Percentiles rank a stretch among this genome's conserved stretches.
Evolutionary conservation across 768 basidiomycete species (phyloP).

Genomic region (Thelephora ganbajun): DNA sequence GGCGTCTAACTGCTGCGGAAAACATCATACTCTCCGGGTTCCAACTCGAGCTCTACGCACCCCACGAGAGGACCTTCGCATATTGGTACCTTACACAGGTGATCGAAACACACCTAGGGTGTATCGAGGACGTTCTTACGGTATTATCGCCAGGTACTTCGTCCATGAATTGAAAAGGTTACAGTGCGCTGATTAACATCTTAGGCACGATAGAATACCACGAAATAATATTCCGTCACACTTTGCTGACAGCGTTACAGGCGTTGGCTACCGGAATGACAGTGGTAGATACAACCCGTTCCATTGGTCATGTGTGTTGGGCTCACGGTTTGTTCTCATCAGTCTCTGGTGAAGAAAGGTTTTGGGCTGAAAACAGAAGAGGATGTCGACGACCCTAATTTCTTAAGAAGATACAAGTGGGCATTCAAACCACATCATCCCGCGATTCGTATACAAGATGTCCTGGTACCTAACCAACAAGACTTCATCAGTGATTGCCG

Average conservation of each 20-base stretch:
- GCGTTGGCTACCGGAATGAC: slow-evolving; percentile 39
- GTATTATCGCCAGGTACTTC: slow-evolving; percentile 25
- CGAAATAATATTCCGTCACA: slow-evolving; percentile 36
- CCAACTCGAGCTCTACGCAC: slow-evolving; percentile 58
- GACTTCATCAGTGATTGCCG: not conserved
- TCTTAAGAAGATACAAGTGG: slow-evolving; percentile 67
- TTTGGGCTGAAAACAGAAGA: slow-evolving; percentile 33
- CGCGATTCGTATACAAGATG: not conserved
- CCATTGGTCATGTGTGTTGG: not conserved
- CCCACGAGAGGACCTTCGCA: slow-evolving; percentile 55
- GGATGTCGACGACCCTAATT: slow-evolving; percentile 34
- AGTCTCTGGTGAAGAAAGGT: slow-evolving; percentile 14
- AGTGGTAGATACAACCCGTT: slow-evolving; percentile 24
- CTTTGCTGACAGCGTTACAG: slow-evolving; percentile 44
- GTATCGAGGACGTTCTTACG: slow-evolving; percentile 32
- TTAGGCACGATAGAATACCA: slow-evolving; percentile 24
- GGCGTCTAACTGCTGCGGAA: slow-evolving; percentile 44
- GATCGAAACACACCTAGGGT: slow-evolving; percentile 39
- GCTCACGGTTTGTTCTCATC: not conserved
- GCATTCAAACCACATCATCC: slow-evolving; percentile 31
- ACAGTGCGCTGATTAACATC: not conserved
- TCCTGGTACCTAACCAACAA: not conserved
- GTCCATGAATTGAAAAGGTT: not conserved
- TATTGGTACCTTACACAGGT: slow-evolving; percentile 62
- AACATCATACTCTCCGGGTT: slow-evolving; percentile 67